Base-by-base conservation (phyloP, 2,329 filamentous ascomycete genomes). In the Colletotrichum shisoi region DNA sequence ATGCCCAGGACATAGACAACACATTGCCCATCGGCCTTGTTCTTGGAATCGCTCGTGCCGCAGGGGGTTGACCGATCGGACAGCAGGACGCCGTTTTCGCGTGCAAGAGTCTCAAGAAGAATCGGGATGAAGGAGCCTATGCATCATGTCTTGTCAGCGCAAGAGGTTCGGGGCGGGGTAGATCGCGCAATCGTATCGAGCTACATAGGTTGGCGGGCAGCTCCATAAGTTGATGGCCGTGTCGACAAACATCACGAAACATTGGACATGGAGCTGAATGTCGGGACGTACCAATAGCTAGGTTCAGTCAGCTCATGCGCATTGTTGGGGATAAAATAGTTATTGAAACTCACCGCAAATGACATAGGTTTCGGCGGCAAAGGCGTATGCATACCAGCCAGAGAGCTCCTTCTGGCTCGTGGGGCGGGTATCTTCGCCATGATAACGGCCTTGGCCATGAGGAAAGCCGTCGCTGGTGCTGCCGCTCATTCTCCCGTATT, bases 341-440 rank as follows among this genome's bases (percentile, higher is more conserved):
- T 42, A 21, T 15, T 24, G 34, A 48, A 61, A 81, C 88, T 76
- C 78, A 92, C 94, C 94, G 78, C 95, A 98, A 63, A 98, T 92
- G 17, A 96, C 92, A 77, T 97, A 98, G 61, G 96, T 94, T 81
- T 99, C 95, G 21, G 94, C 93, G 27, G 95, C 95, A 84, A 96
- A 98, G 48, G 91, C 91, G 81, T 98, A 98, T 76, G 91, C 90
- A 79, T 98, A 99, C 92, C 96, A 99, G 72, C 94, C 95, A 45
- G 89, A 83, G 68, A 98, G 85, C 84, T 99, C 95, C 78, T 91
- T 94, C 72, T 81, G 82, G 77, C 92, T 97, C 11, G 95, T 98
- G 62, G 91, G 87, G n/a, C 94, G 86, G 27, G 89, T 91, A 78
- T 99, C 95, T 77, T 98, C 93, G 69, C 91, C 93, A 2, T 84